Percentiles rank a stretch among this genome's conserved stretches.
Evolutionary conservation across 2,329 filamentous ascomycete genomes (phyloP).

Genomic region (Aspergillus tamarii): DNA sequence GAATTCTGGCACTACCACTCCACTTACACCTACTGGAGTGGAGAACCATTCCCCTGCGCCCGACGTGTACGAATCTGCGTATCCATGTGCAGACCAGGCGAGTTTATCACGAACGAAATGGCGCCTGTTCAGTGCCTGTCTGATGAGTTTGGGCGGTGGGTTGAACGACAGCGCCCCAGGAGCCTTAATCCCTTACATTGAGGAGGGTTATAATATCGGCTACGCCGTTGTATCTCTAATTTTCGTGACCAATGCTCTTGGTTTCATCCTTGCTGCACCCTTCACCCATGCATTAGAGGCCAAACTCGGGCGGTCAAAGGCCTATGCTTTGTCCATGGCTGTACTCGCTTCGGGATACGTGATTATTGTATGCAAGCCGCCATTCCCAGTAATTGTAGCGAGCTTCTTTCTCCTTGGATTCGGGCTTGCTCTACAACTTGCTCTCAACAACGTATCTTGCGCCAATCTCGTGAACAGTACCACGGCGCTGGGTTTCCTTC

Average conservation of each 20-base stretch:
- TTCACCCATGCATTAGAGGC: slow-evolving; percentile 66
- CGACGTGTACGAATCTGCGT: slow-evolving; percentile 29
- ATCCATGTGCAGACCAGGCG: slow-evolving; percentile 21
- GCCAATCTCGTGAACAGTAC: slow-evolving; percentile 57
- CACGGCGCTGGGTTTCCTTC: slow-evolving; percentile 47
- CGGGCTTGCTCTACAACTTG: slow-evolving; percentile 55
- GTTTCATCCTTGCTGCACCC: slow-evolving; percentile 74
- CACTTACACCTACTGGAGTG: slow-evolving; percentile 26
- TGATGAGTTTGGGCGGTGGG: slow-evolving; percentile 65
- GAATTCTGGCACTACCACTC: slow-evolving; percentile 8
- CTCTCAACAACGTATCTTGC: slow-evolving; percentile 61
- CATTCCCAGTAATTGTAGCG: slow-evolving; percentile 68
- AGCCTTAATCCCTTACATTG: slow-evolving; percentile 80
- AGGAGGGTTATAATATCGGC: slow-evolving; percentile 49
- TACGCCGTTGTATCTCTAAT: slow-evolving; percentile 81
- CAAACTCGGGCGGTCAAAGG: slow-evolving; percentile 66
- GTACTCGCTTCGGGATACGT: slow-evolving; percentile 66
- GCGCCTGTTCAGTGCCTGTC: slow-evolving; percentile 65
- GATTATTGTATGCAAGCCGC: slow-evolving; percentile 67
- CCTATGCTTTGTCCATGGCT: slow-evolving; percentile 61
- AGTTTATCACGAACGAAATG: slow-evolving; percentile 63
- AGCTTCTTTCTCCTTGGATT: slow-evolving; percentile 66
- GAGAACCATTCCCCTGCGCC: slow-evolving; percentile 26
- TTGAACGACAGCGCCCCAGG: slow-evolving; percentile 59
- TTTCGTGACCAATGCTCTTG: slow-evolving; percentile 76